A percentile compares a stretch with the other conserved stretches of the same genome.
Conservation (phyloP, 768 basidiomycete genomes). For the Collybiopsis luxurians region DNA sequence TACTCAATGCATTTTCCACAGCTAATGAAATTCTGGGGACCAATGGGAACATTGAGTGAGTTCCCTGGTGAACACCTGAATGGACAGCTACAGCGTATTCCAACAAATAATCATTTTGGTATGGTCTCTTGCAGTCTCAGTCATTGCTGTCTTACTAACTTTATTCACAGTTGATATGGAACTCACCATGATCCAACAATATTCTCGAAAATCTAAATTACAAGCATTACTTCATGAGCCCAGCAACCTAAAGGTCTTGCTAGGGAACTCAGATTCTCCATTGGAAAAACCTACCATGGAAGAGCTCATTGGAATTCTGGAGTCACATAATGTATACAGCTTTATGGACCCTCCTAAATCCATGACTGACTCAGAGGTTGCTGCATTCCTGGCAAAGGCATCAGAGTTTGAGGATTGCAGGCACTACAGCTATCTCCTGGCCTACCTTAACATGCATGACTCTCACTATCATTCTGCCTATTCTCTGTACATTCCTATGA, state of each 20-base stretch:
- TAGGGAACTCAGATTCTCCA: background rate
- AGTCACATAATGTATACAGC: no score
- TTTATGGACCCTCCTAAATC: no score
- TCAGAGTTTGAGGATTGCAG: no score
- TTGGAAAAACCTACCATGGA: background rate
- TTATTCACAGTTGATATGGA: constrained; percentile 15
- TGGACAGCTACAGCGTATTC: constrained; percentile 10
- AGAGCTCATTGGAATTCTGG: constrained; percentile 2
- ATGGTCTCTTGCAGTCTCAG: background rate
- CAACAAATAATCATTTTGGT: constrained; percentile 13
- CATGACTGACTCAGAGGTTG: no score
- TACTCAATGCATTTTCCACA: constrained; percentile 13
- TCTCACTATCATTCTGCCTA: no score
- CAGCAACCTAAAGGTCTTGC: background rate
- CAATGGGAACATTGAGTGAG: constrained; percentile 12
- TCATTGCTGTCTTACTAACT: background rate
- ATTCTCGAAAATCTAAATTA: constrained; percentile 3
- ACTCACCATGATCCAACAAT: constrained; percentile 11
- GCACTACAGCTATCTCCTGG: no score
- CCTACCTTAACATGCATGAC: no score
- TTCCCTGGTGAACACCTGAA: constrained; percentile 16
- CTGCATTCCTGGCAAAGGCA: no score
- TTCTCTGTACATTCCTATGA: no score
- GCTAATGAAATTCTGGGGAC: constrained; percentile 16
- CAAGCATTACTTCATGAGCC: constrained; percentile 7